Evolutionary conservation across 768 basidiomycete species (phyloP), one percentile per base, ranked within the genome.

Genomic region (Pisolithus sp.): DNA sequence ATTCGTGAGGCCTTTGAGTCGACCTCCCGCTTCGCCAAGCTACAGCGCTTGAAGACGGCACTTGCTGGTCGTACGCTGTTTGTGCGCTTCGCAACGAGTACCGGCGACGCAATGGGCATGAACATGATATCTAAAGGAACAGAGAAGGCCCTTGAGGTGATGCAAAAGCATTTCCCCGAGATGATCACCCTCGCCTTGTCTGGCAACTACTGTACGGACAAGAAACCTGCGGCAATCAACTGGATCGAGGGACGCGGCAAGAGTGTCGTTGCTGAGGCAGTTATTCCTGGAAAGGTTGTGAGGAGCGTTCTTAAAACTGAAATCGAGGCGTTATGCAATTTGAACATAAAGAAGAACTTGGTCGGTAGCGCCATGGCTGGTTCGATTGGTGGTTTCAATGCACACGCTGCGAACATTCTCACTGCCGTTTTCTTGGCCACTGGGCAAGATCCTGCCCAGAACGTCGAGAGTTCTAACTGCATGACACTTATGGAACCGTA

Each of bases 41-140:
- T 99, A 47, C 83, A 86, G 70, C 78, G 77, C 50, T 74, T 98
- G 60, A 95, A 95, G 77, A 85, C 85, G 44, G 89, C 86, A 5
- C 73, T 98, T 67, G 96, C 96, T 6, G 96, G 96, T 5, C 81
- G 96, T 39, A 95, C 93, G 37, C 73, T 99, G 37, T 99, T 85
- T 65, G 84, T 97, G 21, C 82, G 96, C 44, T 97, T 99, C 63
- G 88, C 89, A 53, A 96, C 93, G 13, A 84, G 82, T 50, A 98
- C 96, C 0, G 96, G 94, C 28, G 95, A 98, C 62, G 95, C 96
- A 39, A 99, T 98, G 95, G 96, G 96, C 17, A 99, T 99, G 96
- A 99, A 99, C 76, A 99, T 98, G 96, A 96, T 98, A 64, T 90
- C 88, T 8, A 99, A 99, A 72, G 96, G 94, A 3, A 93, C 93